Conservation (phyloP, 2,329 filamentous ascomycete species). For the Esteya vermicola region DNA sequence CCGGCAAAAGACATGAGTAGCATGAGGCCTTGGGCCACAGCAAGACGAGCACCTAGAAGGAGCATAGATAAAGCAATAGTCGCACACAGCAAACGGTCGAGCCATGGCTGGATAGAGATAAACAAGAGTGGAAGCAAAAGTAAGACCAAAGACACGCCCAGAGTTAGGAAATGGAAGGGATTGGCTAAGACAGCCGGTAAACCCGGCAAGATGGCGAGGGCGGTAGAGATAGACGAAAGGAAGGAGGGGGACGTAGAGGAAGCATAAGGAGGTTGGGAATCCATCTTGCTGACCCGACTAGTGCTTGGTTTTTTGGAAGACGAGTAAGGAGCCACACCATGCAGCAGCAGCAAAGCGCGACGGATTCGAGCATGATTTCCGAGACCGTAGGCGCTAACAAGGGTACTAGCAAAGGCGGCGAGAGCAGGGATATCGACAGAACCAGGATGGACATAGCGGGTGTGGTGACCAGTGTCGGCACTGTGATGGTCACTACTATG, state of each 20-base stretch:
- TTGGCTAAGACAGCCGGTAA: slow-evolving; percentile 83
- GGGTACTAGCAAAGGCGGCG: slow-evolving; percentile 66
- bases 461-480: slow-evolving; percentile 27
- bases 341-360: slow-evolving; percentile 51
- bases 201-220: not conserved
- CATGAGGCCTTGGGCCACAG: slow-evolving; percentile 80
- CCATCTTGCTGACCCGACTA: not conserved
- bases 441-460: slow-evolving; percentile 46
- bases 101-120: slow-evolving; percentile 67
- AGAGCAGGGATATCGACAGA: slow-evolving; percentile 69
- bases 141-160: slow-evolving; percentile 63
- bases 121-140: slow-evolving; percentile 71
- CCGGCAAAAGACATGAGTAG: slow-evolving; percentile 78
- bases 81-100: slow-evolving; percentile 70
- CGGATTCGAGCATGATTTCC: slow-evolving; percentile 88
- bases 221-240: not conserved
- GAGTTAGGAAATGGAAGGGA: slow-evolving; percentile 85
- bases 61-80: slow-evolving; percentile 84
- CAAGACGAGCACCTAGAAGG: slow-evolving; percentile 66
- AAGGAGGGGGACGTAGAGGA: not conserved
- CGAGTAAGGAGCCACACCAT: slow-evolving; percentile 43
- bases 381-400: slow-evolving; percentile 74
- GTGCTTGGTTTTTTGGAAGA: too few species aligned
- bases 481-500: not conserved
- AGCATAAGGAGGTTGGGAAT: not conserved